These are phyloP conservation scores for Epipyxis sp. DNA, from an alignment of 108 stramenopile genomes.

Conservation along the genomic window DNA sequence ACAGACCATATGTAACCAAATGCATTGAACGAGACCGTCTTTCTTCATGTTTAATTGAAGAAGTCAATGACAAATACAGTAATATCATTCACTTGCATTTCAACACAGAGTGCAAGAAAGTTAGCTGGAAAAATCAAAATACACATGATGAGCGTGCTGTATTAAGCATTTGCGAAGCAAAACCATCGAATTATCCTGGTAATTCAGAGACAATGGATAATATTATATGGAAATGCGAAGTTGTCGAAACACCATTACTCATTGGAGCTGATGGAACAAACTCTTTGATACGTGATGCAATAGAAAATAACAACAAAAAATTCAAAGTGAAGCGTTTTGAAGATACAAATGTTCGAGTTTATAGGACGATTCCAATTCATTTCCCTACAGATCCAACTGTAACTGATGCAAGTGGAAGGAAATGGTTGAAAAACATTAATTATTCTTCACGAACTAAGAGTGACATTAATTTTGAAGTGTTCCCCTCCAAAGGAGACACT, in stretches of 20 bases:
- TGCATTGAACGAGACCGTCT: conserved; percentile 48
- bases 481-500: conserved; percentile 63
- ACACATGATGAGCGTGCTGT: background rate
- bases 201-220: background rate
- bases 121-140: conserved; percentile 35
- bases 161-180: background rate
- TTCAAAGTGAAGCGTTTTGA: conserved; percentile 33
- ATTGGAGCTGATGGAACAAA: conserved; percentile 45
- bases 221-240: background rate
- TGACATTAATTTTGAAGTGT: conserved; percentile 68
- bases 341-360: conserved; percentile 49
- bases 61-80: conserved; percentile 36
- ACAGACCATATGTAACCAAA: background rate
- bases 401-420: conserved; percentile 62
- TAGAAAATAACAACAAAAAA: too few relatives aligned
- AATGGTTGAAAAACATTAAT: conserved; percentile 62
- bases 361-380: conserved; percentile 76
- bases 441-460: conserved; percentile 53
- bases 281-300: conserved; percentile 33
- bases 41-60: conserved; percentile 36
- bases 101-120: conserved; percentile 38
- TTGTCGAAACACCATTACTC: conserved; percentile 39
- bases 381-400: conserved; percentile 50
- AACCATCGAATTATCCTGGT: background rate
- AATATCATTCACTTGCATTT: conserved; percentile 54